Conservation (phyloP, 2,329 filamentous ascomycete genomes). For the Nigrospora oryzae region DNA sequence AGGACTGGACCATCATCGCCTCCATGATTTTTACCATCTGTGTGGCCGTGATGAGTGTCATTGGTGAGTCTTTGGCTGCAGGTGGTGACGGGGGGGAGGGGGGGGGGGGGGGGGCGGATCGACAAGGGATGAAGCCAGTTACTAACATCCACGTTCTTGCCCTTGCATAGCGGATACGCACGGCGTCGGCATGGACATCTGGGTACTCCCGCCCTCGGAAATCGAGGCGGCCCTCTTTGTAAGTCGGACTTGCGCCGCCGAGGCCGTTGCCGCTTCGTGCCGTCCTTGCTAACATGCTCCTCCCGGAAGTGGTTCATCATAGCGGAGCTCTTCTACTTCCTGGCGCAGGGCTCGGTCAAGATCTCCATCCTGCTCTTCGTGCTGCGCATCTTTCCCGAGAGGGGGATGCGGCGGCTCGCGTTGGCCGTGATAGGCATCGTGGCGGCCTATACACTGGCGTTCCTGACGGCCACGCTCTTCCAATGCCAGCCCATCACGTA, state of each 20-base stretch:
- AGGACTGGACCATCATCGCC: constrained; percentile 5
- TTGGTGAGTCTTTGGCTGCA: background rate
- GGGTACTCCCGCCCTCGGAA: constrained; percentile 4
- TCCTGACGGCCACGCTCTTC: constrained; percentile 12
- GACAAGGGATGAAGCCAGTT: too few relatives aligned
- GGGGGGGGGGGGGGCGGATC: too few relatives aligned
- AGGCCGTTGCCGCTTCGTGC: too few relatives aligned
- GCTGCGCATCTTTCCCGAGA: constrained; percentile 21
- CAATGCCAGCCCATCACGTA: constrained; percentile 22
- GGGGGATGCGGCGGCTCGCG: constrained; percentile 12
- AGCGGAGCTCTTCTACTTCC: constrained; percentile 23
- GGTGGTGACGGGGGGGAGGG: too few relatives aligned
- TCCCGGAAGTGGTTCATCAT: constrained; percentile 15
- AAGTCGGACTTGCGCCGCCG: background rate
- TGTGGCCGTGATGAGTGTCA: constrained; percentile 1
- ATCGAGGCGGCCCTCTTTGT: constrained; percentile 7
- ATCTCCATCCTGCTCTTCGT: constrained; percentile 23
- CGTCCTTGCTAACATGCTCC: background rate
- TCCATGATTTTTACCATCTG: constrained; percentile 2
- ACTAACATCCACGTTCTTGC: background rate
- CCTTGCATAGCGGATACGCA: background rate
- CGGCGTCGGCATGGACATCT: constrained; percentile 8
- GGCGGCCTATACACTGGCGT: constrained; percentile 13
- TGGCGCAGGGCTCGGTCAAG: constrained; percentile 19
- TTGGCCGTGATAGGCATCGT: constrained; percentile 16